phyloP scores from a whole-genome alignment of 2,329 filamentous ascomycete species.

The Apiospora phragmitis region DNA sequence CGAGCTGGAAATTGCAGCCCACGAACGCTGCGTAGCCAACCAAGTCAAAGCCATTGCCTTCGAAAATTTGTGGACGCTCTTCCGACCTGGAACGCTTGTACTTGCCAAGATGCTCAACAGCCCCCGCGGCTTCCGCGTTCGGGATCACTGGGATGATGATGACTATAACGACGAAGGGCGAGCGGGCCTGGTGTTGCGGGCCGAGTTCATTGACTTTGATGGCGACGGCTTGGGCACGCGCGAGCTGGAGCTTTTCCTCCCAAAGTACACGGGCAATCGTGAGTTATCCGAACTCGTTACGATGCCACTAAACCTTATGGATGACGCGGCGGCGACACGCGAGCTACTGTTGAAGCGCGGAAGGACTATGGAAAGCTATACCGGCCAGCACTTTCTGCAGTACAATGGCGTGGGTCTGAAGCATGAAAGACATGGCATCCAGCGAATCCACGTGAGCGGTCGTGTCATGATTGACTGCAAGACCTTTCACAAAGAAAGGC shows the following conservation, averaged over 20 bases:
- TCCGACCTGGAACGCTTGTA: constrained; percentile 28
- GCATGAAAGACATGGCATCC: constrained; percentile 18
- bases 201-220: constrained; percentile 35
- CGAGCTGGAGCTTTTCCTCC: constrained; percentile 24
- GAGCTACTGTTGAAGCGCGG: constrained; percentile 30
- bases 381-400: constrained; percentile 34
- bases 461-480: constrained; percentile 38
- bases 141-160: constrained; percentile 18
- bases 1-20: constrained; percentile 31
- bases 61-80: constrained; percentile 32
- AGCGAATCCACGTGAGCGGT: constrained; percentile 29
- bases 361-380: constrained; percentile 31
- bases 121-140: constrained; percentile 31
- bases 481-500: constrained; percentile 32
- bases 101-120: constrained; percentile 25
- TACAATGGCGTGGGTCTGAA: constrained; percentile 33
- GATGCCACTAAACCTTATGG: constrained; percentile 31
- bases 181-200: constrained; percentile 25
- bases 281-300: constrained; percentile 28
- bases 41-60: constrained; percentile 27
- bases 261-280: constrained; percentile 27
- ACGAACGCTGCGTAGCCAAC: constrained; percentile 25
- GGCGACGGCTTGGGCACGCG: constrained; percentile 34
- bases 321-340: constrained; percentile 22
- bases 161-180: constrained; percentile 26